phyloP scores from a whole-genome alignment of 371 early-diverging fungal genomes.

The Sporodiniella umbellata region DNA sequence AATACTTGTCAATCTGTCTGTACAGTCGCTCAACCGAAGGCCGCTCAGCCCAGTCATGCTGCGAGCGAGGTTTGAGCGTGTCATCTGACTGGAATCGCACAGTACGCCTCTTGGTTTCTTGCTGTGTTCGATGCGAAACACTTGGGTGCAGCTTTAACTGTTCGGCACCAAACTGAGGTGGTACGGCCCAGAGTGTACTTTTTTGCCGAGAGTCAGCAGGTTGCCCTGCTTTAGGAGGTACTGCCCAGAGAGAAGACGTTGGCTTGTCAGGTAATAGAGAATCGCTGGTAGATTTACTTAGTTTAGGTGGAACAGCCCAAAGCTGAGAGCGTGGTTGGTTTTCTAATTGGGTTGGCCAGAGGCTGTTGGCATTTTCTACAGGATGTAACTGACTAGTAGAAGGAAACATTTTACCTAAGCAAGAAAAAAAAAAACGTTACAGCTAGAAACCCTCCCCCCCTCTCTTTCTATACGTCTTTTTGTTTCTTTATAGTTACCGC shows the following conservation, averaged over 20 bases:
- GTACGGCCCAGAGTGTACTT: neutral
- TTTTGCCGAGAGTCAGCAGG: no score
- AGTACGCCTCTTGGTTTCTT: conserved; percentile 1
- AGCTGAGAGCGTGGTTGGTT: neutral
- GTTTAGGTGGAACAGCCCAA: conserved; percentile 2
- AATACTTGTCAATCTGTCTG: conserved; percentile 72
- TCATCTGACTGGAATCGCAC: neutral
- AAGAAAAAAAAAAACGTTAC: no score
- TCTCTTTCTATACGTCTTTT: no score
- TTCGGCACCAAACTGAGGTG: conserved; percentile 13
- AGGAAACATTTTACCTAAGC: no score
- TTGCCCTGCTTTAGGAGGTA: neutral
- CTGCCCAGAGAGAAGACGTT: neutral
- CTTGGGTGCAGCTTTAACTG: conserved; percentile 23
- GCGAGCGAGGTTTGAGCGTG: conserved; percentile 13
- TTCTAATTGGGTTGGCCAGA: neutral
- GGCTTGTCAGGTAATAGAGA: conserved; percentile 5
- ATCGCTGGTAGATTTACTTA: neutral
- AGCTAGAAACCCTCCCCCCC: no score
- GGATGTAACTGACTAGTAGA: no score
- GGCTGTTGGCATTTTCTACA: no score
- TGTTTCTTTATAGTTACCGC: no score
- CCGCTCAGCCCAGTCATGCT: conserved; percentile 61
- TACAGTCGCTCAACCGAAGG: conserved; percentile 72
- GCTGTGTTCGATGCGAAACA: conserved; percentile 15